Evolutionary conservation across 192 early-diverging fungal species (phyloP).

Genomic region (Entophlyctis luteolus): DNA sequence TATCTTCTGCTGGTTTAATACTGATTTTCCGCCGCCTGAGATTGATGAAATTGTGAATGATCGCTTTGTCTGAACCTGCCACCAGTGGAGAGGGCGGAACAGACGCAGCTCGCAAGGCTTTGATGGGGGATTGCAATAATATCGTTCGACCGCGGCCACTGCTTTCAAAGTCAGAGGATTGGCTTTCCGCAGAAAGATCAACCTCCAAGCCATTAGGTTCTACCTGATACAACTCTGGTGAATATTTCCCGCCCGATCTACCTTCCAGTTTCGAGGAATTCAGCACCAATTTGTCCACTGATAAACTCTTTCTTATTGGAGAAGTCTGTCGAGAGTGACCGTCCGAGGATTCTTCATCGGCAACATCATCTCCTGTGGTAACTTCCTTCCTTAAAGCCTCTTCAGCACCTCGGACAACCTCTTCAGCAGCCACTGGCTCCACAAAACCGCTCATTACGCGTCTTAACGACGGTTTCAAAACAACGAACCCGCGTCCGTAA

Average conservation of each 20-base stretch:
- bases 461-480: slow-evolving; percentile 8
- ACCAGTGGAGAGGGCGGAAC: slow-evolving; percentile 7
- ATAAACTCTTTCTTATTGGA: too few species aligned
- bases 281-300: too few species aligned
- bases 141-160: not conserved
- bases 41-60: slow-evolving; percentile 14
- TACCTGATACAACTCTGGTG: not conserved
- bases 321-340: too few species aligned
- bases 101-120: not conserved
- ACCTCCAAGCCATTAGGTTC: too few species aligned
- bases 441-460: not conserved
- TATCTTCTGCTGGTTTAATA: too few species aligned
- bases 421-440: not conserved
- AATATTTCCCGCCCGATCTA: not conserved
- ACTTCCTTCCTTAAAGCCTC: not conserved
- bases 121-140: not conserved
- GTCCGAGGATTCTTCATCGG: too few species aligned
- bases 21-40: not conserved
- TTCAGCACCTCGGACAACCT: not conserved
- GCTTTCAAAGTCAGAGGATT: not conserved
- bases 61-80: not conserved
- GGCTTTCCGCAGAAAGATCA: not conserved
- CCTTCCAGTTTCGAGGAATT: too few species aligned
- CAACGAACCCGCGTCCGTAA: slow-evolving; percentile 24
- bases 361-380: too few species aligned